Conservation (phyloP, 495 filamentous ascomycete species). For the Hypomontagnella monticulosa region DNA sequence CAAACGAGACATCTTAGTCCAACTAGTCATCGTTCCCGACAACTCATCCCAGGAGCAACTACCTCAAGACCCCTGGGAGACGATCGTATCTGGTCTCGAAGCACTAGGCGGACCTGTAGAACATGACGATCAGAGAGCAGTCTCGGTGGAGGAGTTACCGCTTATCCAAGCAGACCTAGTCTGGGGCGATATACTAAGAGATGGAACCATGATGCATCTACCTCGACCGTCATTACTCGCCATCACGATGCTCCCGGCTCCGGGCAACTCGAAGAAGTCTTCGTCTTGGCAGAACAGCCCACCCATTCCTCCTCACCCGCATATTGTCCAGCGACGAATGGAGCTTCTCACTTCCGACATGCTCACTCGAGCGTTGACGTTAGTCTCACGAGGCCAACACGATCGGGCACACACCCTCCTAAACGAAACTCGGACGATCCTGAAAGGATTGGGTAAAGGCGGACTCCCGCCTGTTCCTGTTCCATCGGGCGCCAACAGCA, state of each 20-base stretch:
- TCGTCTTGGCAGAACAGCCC: slow-evolving; percentile 71
- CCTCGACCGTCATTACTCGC: slow-evolving; percentile 92
- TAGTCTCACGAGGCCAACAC: slow-evolving; percentile 90
- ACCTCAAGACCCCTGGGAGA: slow-evolving; percentile 96
- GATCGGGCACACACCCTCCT: slow-evolving; percentile 92
- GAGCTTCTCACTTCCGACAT: slow-evolving; percentile 98
- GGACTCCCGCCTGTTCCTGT: slow-evolving; percentile 89
- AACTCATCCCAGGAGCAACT: slow-evolving; percentile 84
- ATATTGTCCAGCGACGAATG: slow-evolving; percentile 97
- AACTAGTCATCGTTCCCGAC: slow-evolving; percentile 92
- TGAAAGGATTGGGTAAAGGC: slow-evolving; percentile 95
- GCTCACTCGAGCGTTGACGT: slow-evolving; percentile 89
- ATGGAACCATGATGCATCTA: slow-evolving; percentile 86
- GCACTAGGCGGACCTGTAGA: slow-evolving; percentile 92
- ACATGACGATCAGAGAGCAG: slow-evolving; percentile 81
- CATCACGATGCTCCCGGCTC: slow-evolving; percentile 95
- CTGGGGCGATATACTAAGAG: slow-evolving; percentile 93
- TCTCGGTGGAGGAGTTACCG: slow-evolving; percentile 94
- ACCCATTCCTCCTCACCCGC: slow-evolving; percentile 93
- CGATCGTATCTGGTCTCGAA: slow-evolving; percentile 93
- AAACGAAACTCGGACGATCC: slow-evolving; percentile 91
- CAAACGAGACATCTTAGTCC: slow-evolving; percentile 96
- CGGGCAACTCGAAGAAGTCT: slow-evolving; percentile 66
- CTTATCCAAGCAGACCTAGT: slow-evolving; percentile 94
- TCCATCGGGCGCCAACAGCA: slow-evolving; percentile 49